phyloP scores from a whole-genome alignment of 805 yeast species.

The Metschnikowia reukaufii region DNA sequence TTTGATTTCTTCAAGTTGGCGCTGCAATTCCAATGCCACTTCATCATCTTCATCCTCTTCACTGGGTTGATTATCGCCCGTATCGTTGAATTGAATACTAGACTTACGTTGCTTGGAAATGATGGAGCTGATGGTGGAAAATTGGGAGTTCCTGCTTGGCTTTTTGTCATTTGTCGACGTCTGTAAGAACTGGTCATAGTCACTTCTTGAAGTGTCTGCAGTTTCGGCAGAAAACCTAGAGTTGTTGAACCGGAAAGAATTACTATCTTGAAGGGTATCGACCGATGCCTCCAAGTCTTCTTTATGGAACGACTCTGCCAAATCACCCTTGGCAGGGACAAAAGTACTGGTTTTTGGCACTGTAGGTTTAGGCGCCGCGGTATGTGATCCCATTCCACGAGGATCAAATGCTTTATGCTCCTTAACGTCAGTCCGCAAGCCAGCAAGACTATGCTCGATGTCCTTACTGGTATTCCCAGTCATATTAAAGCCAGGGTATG shows the following conservation, averaged over 20 bases:
- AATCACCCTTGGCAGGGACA: conserved; percentile 13
- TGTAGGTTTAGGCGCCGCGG: background rate
- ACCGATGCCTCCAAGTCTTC: conserved; percentile 2
- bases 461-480: conserved; percentile 3
- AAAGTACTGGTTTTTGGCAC: background rate
- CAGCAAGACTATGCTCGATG: conserved; percentile 29
- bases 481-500: conserved; percentile 12
- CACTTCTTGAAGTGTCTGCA: conserved; percentile 20
- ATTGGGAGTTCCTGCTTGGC: conserved; percentile 29
- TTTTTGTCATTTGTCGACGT: conserved; percentile 5
- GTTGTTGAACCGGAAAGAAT: conserved; percentile 7
- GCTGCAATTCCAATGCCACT: conserved; percentile 37
- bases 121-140: conserved; percentile 44
- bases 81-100: conserved; percentile 4
- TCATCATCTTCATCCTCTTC: conserved; percentile 31
- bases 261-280: conserved; percentile 10
- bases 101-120: conserved; percentile 33
- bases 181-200: conserved; percentile 25
- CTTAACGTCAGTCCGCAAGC: conserved; percentile 29
- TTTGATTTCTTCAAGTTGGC: conserved; percentile 39
- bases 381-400: conserved; percentile 4
- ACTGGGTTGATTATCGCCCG: conserved; percentile 17
- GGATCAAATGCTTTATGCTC: conserved; percentile 24
- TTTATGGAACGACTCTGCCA: conserved; percentile 7
- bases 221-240: conserved; percentile 10